Conservation (phyloP, 2,329 filamentous ascomycete genomes). For the Aspergillus sp. region DNA sequence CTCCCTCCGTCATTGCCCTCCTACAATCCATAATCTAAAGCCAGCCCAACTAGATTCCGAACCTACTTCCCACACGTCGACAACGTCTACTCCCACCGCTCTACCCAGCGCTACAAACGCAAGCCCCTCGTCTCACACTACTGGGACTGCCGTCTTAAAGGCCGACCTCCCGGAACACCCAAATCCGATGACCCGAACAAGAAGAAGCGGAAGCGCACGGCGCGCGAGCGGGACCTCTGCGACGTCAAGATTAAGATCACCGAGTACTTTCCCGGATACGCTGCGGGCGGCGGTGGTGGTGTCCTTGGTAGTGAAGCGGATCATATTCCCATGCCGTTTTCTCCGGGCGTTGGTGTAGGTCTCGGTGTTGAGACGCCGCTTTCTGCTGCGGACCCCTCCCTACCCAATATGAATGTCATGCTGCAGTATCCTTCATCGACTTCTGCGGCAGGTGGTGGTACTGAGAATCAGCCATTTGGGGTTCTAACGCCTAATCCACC, state of each 20-base stretch:
- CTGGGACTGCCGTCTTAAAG: slow-evolving; percentile 83
- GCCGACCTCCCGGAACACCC: slow-evolving; percentile 75
- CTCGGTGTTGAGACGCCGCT: slow-evolving; percentile 23
- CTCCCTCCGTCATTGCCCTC: neutral
- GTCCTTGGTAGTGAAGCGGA: neutral
- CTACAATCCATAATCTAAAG: slow-evolving; percentile 1
- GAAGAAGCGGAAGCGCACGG: slow-evolving; percentile 78
- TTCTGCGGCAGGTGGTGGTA: neutral
- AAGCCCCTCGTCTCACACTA: slow-evolving; percentile 84
- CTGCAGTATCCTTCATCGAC: slow-evolving; percentile 21
- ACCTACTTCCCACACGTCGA: slow-evolving; percentile 84
- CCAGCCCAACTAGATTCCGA: slow-evolving; percentile 61
- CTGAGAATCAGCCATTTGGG: slow-evolving; percentile 43
- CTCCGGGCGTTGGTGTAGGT: slow-evolving; percentile 34
- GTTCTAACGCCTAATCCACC: slow-evolving; percentile 47
- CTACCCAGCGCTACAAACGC: slow-evolving; percentile 78
- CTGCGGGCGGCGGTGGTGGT: slow-evolving; percentile 27
- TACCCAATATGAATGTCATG: slow-evolving; percentile 31
- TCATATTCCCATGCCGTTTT: slow-evolving; percentile 1
- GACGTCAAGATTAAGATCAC: slow-evolving; percentile 88
- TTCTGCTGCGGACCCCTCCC: slow-evolving; percentile 25
- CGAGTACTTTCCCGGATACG: slow-evolving; percentile 67
- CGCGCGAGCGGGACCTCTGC: slow-evolving; percentile 77
- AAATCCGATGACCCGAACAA: slow-evolving; percentile 80
- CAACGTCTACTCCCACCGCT: slow-evolving; percentile 83